Evolutionary conservation across 352 stramenopile genomes (phyloP).

Genomic region (Plasmopara viticola): DNA sequence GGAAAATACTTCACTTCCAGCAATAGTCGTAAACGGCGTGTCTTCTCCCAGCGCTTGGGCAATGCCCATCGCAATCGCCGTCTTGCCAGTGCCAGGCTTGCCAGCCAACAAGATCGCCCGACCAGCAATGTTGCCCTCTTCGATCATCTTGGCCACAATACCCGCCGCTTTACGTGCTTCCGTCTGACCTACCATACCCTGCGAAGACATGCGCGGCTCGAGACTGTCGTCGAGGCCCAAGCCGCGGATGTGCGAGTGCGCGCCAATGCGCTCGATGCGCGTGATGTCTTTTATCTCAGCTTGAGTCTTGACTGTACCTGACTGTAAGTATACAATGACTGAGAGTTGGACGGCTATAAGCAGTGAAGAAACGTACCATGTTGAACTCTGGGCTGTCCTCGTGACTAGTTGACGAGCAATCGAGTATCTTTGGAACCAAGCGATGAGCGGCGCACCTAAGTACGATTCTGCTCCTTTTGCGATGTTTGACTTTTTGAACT

Average conservation of each 20-base stretch:
- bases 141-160: constrained; percentile 98
- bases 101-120: constrained; percentile 95
- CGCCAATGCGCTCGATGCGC: constrained; percentile 97
- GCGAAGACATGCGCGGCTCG: constrained; percentile 88
- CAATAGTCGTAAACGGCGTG: constrained; percentile 98
- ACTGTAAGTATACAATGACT: constrained; percentile 19
- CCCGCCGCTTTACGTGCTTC: constrained; percentile 90
- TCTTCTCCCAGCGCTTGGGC: constrained; percentile 96
- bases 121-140: constrained; percentile 97
- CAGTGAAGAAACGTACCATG: constrained; percentile 16
- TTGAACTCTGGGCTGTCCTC: constrained; percentile 5
- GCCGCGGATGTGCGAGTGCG: constrained; percentile 98
- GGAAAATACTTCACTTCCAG: constrained; percentile 97
- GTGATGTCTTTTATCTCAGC: constrained; percentile 95
- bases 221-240: constrained; percentile 97
- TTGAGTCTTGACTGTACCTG: constrained; percentile 70
- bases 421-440: constrained; percentile 28
- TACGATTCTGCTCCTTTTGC: constrained; percentile 7
- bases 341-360: not conserved
- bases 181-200: constrained; percentile 97
- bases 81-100: constrained; percentile 95
- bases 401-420: constrained; percentile 8
- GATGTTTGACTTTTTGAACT: too few species aligned
- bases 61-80: constrained; percentile 97
- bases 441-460: constrained; percentile 14